Evolutionary conservation across 495 filamentous ascomycete genomes (phyloP), one percentile per base, ranked within the genome.

Genomic region (Podospora appendiculata): DNA sequence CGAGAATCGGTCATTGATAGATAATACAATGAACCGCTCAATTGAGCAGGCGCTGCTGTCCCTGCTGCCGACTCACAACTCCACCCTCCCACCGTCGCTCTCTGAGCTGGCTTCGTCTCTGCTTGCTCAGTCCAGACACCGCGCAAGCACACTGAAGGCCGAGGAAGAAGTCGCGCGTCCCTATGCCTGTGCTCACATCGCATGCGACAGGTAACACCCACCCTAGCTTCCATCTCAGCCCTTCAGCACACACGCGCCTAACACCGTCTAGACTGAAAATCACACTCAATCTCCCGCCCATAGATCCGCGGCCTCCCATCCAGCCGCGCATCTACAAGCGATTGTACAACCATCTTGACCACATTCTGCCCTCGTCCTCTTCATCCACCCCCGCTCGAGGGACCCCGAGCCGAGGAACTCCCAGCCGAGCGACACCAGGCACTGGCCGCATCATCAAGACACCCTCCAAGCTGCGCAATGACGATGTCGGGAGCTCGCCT

Each of bases 121-220:
- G 10, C 81, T 96, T 35, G 87, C 90, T 19, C 92, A 95, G 62
- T 96, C 90, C 6, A 83, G 89, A 8, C 84, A 79, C 62, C 85
- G 83, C 32, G 89, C 91, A 32, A 82, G 80, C 57, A 86, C 78
- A 16, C 70, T 97, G 10, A 95, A 90, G 60, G 78, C 84, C 8
- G 88, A 93, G 51, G 92, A 98, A 67, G 92, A 98, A 64, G 83
- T 90, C 55, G 88, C 86, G 14, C 80, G 92, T 7, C 78, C 82
- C 9, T 95, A 93, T 68, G 89, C 88, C 9, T 97, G 94, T 64
- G 87, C 90, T 1, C 85, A 97, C 66, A 80, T 98, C 35, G 93
- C 93, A 39, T 96, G 92, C 70, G 87, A 90, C 67, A 79, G 89
- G 87, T 87, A 64, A 32, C 36, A 16, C 45, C 45, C 48, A 32